These are phyloP conservation scores for Aspergillus amoenus DNA, from an alignment of 2,329 filamentous ascomycete genomes.

Conservation along the genomic window DNA sequence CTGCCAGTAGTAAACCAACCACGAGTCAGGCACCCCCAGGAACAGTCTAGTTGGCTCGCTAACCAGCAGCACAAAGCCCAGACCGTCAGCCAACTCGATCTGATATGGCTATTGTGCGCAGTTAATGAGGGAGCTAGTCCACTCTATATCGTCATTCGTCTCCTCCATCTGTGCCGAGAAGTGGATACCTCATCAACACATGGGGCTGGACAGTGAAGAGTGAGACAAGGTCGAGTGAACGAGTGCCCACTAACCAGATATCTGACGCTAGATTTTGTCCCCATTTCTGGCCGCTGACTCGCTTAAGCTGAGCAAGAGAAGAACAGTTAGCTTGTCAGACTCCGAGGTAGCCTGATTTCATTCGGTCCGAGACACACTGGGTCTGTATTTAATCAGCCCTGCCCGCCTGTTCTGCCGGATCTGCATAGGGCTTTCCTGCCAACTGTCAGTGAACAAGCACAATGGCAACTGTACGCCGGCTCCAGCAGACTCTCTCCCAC, in stretches of 20 bases:
- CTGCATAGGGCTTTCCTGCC: background rate
- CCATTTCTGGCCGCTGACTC: background rate
- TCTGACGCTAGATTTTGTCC: background rate
- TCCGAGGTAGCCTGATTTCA: constrained; percentile 7
- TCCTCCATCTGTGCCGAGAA: background rate
- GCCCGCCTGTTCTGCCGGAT: background rate
- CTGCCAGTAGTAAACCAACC: background rate
- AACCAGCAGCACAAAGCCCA: background rate
- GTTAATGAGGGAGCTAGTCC: background rate
- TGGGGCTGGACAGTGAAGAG: background rate
- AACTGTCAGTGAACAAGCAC: background rate
- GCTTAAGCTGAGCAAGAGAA: constrained; percentile 3
- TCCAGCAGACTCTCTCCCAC: constrained; percentile 33
- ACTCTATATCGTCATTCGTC: background rate
- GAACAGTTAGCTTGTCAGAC: background rate
- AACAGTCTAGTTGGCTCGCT: background rate
- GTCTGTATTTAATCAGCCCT: constrained; percentile 9
- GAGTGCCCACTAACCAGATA: background rate
- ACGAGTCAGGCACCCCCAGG: background rate
- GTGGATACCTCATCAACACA: constrained; percentile 1
- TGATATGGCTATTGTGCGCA: background rate
- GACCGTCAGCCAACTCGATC: background rate
- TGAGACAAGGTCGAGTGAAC: background rate
- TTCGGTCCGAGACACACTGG: background rate
- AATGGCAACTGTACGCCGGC: constrained; percentile 31